These are phyloP conservation scores for Auriculariales sp. DNA, from an alignment of 768 basidiomycete genomes.

Conservation along the genomic window DNA sequence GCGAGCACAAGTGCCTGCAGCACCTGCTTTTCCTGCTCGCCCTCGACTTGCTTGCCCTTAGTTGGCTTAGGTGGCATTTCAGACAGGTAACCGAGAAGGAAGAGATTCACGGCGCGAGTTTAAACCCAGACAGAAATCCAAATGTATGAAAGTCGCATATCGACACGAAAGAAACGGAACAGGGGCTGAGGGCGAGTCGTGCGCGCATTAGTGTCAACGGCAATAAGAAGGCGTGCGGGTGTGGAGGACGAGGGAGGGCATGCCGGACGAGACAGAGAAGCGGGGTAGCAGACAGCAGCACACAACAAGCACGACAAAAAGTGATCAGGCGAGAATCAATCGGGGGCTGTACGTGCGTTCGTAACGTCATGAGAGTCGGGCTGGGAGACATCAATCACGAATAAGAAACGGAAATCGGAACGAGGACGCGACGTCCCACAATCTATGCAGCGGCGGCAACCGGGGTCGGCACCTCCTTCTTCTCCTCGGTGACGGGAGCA, in stretches of 20 bases:
- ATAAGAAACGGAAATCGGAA: constrained; percentile 7
- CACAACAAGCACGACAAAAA: neutral
- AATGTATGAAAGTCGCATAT: constrained; percentile 16
- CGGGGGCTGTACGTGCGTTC: no score
- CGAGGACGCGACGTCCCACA: constrained; percentile 11
- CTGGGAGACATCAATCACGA: constrained; percentile 12
- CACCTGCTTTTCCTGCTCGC: constrained; percentile 44
- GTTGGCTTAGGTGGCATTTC: constrained; percentile 53
- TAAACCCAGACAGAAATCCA: neutral
- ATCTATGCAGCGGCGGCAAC: constrained; percentile 72
- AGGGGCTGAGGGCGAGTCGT: neutral
- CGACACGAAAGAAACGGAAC: constrained; percentile 41
- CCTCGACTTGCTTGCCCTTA: constrained; percentile 51
- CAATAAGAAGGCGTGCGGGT: no score
- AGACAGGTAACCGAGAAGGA: neutral
- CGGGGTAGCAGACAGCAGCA: neutral
- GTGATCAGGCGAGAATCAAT: no score
- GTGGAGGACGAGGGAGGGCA: neutral
- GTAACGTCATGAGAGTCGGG: no score
- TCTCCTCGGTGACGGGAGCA: neutral
- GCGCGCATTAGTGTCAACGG: no score
- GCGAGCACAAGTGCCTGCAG: constrained; percentile 92
- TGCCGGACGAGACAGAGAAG: neutral
- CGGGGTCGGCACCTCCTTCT: neutral
- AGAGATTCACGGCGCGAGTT: neutral